These are phyloP conservation scores for Monosporascus sp. DNA, from an alignment of 2,329 filamentous ascomycete genomes.

Conservation along the genomic window DNA sequence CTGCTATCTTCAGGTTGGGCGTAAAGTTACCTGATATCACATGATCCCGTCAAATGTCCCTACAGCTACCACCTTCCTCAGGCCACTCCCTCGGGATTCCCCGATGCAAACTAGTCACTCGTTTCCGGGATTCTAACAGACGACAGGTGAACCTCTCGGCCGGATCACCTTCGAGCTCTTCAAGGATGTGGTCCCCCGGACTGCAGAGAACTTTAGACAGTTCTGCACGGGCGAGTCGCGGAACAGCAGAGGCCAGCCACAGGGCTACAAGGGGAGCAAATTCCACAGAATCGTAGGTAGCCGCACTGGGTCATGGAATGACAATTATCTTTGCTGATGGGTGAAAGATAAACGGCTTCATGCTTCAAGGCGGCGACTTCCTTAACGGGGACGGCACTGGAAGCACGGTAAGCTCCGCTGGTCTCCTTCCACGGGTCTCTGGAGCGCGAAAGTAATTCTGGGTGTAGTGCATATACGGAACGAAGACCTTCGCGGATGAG, in stretches of 20 bases:
- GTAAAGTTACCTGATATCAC: background rate
- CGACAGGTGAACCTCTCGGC: slow-evolving; percentile 73
- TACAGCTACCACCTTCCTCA: too few relatives aligned
- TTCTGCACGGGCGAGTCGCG: slow-evolving; percentile 94
- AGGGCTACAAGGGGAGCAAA: slow-evolving; percentile 91
- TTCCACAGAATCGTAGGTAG: slow-evolving; percentile 83
- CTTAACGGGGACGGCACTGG: slow-evolving; percentile 89
- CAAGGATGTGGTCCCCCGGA: slow-evolving; percentile 75
- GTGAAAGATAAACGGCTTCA: slow-evolving; percentile 82
- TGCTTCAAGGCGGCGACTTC: slow-evolving; percentile 97
- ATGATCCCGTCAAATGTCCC: too few relatives aligned
- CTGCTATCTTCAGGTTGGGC: background rate
- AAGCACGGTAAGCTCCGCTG: slow-evolving; percentile 43
- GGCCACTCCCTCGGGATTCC: background rate
- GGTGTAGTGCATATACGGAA: slow-evolving; percentile 70
- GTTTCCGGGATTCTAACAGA: slow-evolving; percentile 3
- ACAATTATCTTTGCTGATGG: slow-evolving; percentile 2
- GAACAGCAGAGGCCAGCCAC: slow-evolving; percentile 67
- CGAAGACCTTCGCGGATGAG: slow-evolving; percentile 80
- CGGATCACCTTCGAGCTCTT: slow-evolving; percentile 90
- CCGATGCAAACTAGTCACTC: background rate
- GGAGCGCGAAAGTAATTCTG: background rate
- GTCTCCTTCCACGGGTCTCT: background rate
- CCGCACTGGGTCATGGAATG: background rate
- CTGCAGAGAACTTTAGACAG: slow-evolving; percentile 93